Evolutionary conservation across 2,329 filamentous ascomycete genomes (phyloP).

Genomic region (Penicillium polonicum): DNA sequence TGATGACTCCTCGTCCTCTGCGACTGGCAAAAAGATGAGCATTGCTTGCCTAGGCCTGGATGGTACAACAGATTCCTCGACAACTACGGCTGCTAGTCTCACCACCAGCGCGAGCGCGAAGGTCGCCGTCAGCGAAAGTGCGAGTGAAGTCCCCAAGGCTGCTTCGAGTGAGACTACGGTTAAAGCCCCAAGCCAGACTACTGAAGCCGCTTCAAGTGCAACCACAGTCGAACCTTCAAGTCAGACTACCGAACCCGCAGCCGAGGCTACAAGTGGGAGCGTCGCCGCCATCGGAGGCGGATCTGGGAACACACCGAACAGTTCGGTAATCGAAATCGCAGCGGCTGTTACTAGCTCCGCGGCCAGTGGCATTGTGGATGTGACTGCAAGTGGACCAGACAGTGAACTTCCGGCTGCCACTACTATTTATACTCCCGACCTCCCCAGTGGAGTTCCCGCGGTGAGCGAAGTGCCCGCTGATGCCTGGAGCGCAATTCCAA

Average conservation of each 20-base stretch:
- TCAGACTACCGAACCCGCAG: neutral
- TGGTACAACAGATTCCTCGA: neutral
- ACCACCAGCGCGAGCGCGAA: neutral
- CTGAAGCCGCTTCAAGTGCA: neutral
- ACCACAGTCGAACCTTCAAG: neutral
- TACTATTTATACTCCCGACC: too few relatives aligned
- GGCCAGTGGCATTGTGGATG: too few relatives aligned
- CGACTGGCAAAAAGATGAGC: neutral
- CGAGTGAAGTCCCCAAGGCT: neutral
- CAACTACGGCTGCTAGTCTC: neutral
- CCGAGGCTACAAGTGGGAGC: neutral
- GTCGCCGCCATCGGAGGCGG: neutral
- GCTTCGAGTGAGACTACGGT: neutral
- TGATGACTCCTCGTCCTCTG: neutral
- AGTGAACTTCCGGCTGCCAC: too few relatives aligned
- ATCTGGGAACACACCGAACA: neutral
- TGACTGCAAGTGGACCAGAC: too few relatives aligned
- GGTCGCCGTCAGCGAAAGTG: neutral
- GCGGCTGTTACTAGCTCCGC: neutral
- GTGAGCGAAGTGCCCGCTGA: too few relatives aligned
- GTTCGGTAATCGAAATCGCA: neutral
- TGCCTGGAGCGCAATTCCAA: too few relatives aligned
- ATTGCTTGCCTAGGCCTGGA: neutral
- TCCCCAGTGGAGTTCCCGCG: too few relatives aligned
- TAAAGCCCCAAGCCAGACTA: neutral